phyloP scores from a whole-genome alignment of 148 eudicot species.

The Selenicereus undatus region DNA sequence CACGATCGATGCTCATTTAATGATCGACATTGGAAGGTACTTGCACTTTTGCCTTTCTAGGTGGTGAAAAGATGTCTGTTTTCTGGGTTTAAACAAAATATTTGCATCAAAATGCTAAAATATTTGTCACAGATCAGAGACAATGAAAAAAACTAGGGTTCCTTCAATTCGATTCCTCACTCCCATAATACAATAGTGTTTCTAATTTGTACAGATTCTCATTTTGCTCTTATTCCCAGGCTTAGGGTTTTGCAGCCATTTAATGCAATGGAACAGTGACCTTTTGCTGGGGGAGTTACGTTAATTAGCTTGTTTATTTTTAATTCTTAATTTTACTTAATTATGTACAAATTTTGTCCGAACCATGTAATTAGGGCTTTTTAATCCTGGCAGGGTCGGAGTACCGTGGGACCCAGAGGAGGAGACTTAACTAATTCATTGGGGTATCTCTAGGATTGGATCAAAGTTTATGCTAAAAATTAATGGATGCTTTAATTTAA shows the following conservation, averaged over 20 bases:
- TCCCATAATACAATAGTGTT: constrained; percentile 23
- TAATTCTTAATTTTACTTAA: not conserved
- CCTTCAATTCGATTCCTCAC: constrained; percentile 18
- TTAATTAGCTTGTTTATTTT: not conserved
- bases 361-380: not conserved
- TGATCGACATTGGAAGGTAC: constrained; percentile 40
- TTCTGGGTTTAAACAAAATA: constrained; percentile 24
- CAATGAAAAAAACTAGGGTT: not conserved
- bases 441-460: constrained; percentile 8
- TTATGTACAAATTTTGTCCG: constrained; percentile 6
- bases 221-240: constrained; percentile 27
- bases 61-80: constrained; percentile 56
- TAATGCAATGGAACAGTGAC: constrained; percentile 20
- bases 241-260: constrained; percentile 33
- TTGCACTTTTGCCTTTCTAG: constrained; percentile 33
- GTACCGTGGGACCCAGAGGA: not conserved
- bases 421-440: not conserved
- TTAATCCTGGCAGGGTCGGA: not conserved
- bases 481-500: not conserved
- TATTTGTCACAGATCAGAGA: not conserved
- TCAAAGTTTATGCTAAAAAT: constrained; percentile 8
- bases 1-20: constrained; percentile 32
- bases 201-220: constrained; percentile 12
- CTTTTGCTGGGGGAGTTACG: not conserved
- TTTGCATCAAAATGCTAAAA: constrained; percentile 21